Percentiles rank a stretch among this genome's conserved stretches.
Conservation (phyloP, 768 basidiomycete species). For the Boletus rubescentipes region DNA sequence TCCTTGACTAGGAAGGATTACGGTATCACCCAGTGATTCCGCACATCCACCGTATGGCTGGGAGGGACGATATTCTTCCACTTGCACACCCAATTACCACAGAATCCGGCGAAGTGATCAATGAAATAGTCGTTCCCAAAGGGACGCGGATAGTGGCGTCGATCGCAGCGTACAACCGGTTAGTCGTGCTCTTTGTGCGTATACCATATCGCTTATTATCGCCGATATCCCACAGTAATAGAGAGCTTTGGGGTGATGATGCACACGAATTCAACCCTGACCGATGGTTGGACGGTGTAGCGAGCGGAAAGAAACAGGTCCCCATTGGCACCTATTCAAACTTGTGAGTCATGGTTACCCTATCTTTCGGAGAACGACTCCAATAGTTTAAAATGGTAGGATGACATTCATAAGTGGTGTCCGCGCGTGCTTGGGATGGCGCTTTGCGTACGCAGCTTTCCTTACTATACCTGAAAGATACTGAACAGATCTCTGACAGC, state of each 20-base stretch:
- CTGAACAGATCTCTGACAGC: constrained; percentile 15
- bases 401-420: constrained; percentile 30
- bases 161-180: constrained; percentile 59
- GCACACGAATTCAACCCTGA: constrained; percentile 33
- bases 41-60: constrained; percentile 51
- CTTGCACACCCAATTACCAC: constrained; percentile 53
- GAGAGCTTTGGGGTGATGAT: constrained; percentile 33
- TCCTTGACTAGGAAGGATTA: constrained; percentile 40
- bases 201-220: not conserved
- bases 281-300: constrained; percentile 24
- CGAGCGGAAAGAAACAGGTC: constrained; percentile 15
- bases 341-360: constrained; percentile 17
- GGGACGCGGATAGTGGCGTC: constrained; percentile 53
- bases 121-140: constrained; percentile 47
- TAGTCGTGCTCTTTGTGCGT: not conserved
- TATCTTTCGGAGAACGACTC: not conserved
- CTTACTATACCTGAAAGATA: not conserved
- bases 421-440: constrained; percentile 32
- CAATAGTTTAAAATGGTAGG: constrained; percentile 11
- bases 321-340: constrained; percentile 31
- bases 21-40: constrained; percentile 51
- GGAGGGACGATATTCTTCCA: constrained; percentile 56
- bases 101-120: constrained; percentile 42
- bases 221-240: constrained; percentile 16
- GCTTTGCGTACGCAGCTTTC: constrained; percentile 27